Evolutionary conservation across 768 basidiomycete genomes (phyloP), one percentile per base, ranked within the genome.

Genomic region (Calocybe indica): DNA sequence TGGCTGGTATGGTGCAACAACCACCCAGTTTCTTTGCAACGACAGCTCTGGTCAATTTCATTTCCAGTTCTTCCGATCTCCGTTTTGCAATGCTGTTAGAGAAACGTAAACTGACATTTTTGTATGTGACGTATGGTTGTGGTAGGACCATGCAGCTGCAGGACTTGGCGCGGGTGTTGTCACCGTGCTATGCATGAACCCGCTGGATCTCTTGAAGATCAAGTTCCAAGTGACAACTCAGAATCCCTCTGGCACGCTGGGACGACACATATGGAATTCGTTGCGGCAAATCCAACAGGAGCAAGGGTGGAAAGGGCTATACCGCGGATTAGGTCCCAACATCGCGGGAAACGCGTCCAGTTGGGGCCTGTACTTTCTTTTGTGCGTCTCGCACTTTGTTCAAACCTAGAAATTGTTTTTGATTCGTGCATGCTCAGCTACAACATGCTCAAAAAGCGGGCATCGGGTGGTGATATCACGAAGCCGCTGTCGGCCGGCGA

Each of bases 311-410:
- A 75, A 66, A 51, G 95, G 94, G 0, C 69, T 98, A 42, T 98
- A 98, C 63, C 78, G 95, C 46, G 96, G 96, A 11, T 72, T 98
- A 31, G 78, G 81, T 0, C 82, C 93, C 2, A 99, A 98, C 64
- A 77, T 97, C 50, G 89, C 90, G 0, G 96, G 95, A 9, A 97
- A 97, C 54, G 92, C 94, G 13, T 83, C 86, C 6, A 94, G 92
- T 57, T 99, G 96, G 96, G 96, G 96, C 0, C 67, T 97, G 22
- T 99, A 99, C 67, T 99, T 99, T 68, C 78, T 95, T 52, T 95
- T 96, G 96, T 97, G 62, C 67, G 92, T 78, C 1, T 6, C 32
- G 14, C 12, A 49, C 49, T 43, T 51, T 30, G 30, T 22, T 22
- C 22, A 22, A 22, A 22, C 22, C 22, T 22, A 22, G 22, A 22